Evolutionary conservation across 1,139 yeast species (phyloP), one percentile per base, ranked within the genome.

Genomic region (Yamadazyma buinensis): DNA sequence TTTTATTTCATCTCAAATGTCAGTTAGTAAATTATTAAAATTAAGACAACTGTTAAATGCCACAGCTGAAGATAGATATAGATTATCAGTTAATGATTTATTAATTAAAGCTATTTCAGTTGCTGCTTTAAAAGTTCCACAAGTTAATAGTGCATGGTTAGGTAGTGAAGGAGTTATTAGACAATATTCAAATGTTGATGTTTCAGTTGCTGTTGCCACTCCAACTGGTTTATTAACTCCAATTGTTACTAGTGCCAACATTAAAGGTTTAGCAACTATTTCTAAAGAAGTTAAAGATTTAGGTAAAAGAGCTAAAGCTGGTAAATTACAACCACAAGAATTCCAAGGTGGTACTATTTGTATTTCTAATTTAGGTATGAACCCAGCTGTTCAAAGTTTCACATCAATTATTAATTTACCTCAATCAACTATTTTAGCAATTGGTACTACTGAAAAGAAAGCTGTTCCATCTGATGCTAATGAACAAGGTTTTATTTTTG

Each of bases 331-430:
- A 48, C 98, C 98, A 44, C 95, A 87, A 63, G 98, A 92, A 70
- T 94, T 84, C 80, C 96, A 87, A 75, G 99, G 99, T 54, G 99
- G 99, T 59, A 90, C 98, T 51, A 86, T 92, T 62, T 87, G 97
- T 64, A 90, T 92, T 56, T 90, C 97, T 47, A 92, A 92, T 83
- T 74, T 94, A 75, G 99, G 98, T 58, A 92, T 92, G 98, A 92
- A 92, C 79, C 77, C 72, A 42, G 97, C 98, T 38, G 97, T 92
- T 34, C 75, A 81, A 48, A 60, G 82, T 59, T 92, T 92, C 77
- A 90, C 98, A 29, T 92, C 98, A 26, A 92, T 92, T 66, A 83
- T 92, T 61, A 92, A 92, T 78, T 97, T 97, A 43, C 99, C 99
- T 39, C 98, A 92, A 67, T 75, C 92, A 35, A 82, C 95, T 37